phyloP scores from a whole-genome alignment of 805 yeast species.

The Candida hispaniensis region DNA sequence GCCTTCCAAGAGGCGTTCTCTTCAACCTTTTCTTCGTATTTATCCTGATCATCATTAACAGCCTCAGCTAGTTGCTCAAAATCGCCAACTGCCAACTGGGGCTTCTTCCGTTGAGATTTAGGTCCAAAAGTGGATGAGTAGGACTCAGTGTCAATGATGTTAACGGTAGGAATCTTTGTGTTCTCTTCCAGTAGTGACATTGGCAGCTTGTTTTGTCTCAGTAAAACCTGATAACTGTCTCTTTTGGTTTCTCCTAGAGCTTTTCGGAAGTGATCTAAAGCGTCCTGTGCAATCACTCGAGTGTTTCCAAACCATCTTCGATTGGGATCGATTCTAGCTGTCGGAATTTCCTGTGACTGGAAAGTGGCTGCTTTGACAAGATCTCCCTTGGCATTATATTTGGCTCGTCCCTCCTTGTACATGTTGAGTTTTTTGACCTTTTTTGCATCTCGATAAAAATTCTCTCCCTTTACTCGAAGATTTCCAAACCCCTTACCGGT shows the following conservation, averaged over 20 bases:
- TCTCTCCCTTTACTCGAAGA: slow-evolving; percentile 90
- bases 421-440: slow-evolving; percentile 80
- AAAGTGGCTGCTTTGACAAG: slow-evolving; percentile 76
- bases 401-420: slow-evolving; percentile 88
- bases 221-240: slow-evolving; percentile 75
- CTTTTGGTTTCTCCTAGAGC: slow-evolving; percentile 80
- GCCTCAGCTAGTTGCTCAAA: slow-evolving; percentile 64
- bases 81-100: slow-evolving; percentile 64
- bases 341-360: slow-evolving; percentile 79
- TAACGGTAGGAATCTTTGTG: slow-evolving; percentile 63
- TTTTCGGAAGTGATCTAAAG: slow-evolving; percentile 83
- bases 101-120: slow-evolving; percentile 85
- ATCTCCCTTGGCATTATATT: slow-evolving; percentile 78
- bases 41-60: slow-evolving; percentile 46
- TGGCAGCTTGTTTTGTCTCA: slow-evolving; percentile 85
- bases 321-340: slow-evolving; percentile 90
- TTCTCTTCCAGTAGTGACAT: slow-evolving; percentile 90
- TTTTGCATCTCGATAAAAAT: slow-evolving; percentile 85
- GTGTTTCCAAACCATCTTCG: slow-evolving; percentile 97
- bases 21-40: slow-evolving; percentile 66
- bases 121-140: slow-evolving; percentile 83
- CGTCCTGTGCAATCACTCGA: slow-evolving; percentile 95
- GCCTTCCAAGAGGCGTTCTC: slow-evolving; percentile 48
- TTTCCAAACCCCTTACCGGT: slow-evolving; percentile 64
- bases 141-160: slow-evolving; percentile 80